Evolutionary conservation across 148 eudicot species (phyloP), one percentile per base, ranked within the genome.

Genomic region (Cornus florida): DNA sequence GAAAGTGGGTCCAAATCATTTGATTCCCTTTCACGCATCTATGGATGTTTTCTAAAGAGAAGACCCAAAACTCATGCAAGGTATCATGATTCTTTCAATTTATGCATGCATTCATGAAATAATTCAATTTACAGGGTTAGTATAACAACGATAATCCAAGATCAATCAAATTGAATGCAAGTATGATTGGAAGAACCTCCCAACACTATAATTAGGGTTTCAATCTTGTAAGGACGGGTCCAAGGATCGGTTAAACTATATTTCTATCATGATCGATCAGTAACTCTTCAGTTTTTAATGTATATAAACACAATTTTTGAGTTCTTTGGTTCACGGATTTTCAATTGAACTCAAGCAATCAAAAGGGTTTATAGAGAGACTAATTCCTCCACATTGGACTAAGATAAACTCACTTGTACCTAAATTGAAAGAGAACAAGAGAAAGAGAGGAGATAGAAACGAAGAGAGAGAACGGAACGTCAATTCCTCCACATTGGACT

Each of bases 401-500:
- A 28, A 28, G 28, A 28, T 28, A 28, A 28, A 28, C 0, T 28
- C 28, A 28, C 28, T 28, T 28, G 28, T 28, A 1, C 28, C 28
- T 28, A 28, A 28, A 28, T 28, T 28, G 28, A 1, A 28, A 28
- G 28, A 28, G 28, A 28, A 28, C 28, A 28, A 28, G 28, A 28
- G 28, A 28, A 1, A 28, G 28, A 28, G 28, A 28, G 28, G 28
- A 28, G 28, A 28, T 0, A 28, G 28, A 28, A 28, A 28, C 28
- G 28, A 28, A 28, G 28, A 28, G 28, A 28, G 28, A 28, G 28
- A 28, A 28, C 28, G 0, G n/a, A n/a, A n/a, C n/a, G n/a, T n/a
- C n/a, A 95, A 96, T 81, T 87, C 91, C n/a, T n/a, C n/a, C n/a
- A 28, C 28, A 28, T 28, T 28, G 28, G 28, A 28, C 28, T 28